Evolutionary conservation across 2,329 filamentous ascomycete genomes (phyloP).

Genomic region (Aspergillus versicolor): DNA sequence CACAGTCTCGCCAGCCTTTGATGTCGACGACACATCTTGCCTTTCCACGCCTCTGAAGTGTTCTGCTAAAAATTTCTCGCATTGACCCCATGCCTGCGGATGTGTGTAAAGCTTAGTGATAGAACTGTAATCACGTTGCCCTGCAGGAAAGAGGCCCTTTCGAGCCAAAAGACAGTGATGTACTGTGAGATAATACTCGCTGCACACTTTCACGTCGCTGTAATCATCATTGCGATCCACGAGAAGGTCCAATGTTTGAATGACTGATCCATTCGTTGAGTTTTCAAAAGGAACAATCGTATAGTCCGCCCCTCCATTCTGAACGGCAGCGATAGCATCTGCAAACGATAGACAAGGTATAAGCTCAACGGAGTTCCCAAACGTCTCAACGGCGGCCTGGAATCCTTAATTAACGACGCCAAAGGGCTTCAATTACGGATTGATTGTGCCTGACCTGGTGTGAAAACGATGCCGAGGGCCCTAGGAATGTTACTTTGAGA

Average conservation of each 20-base stretch:
- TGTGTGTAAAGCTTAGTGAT: slow-evolving; percentile 84
- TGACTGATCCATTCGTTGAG: slow-evolving; percentile 88
- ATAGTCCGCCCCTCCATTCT: slow-evolving; percentile 61
- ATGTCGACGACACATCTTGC: slow-evolving; percentile 82
- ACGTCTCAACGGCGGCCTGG: slow-evolving; percentile 56
- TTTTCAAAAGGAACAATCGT: slow-evolving; percentile 96
- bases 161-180: slow-evolving; percentile 77
- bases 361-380: slow-evolving; percentile 38
- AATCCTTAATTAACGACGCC: slow-evolving; percentile 17
- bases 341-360: slow-evolving; percentile 39
- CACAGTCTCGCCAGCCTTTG: slow-evolving; percentile 75
- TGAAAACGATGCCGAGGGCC: slow-evolving; percentile 66
- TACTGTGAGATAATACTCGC: slow-evolving; percentile 82
- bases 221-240: slow-evolving; percentile 69
- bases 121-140: slow-evolving; percentile 48
- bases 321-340: slow-evolving; percentile 78
- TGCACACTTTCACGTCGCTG: slow-evolving; percentile 71
- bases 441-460: slow-evolving; percentile 57
- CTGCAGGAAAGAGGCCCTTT: slow-evolving; percentile 24
- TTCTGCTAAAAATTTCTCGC: slow-evolving; percentile 68
- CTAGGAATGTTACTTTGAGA: slow-evolving; percentile 55
- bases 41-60: slow-evolving; percentile 73
- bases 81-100: slow-evolving; percentile 94
- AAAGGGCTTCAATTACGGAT: slow-evolving; percentile 18
- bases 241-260: slow-evolving; percentile 85